Evolutionary conservation across 2,329 filamentous ascomycete genomes (phyloP), one percentile per base, ranked within the genome.

Genomic region (Cladophialophora carrionii): DNA sequence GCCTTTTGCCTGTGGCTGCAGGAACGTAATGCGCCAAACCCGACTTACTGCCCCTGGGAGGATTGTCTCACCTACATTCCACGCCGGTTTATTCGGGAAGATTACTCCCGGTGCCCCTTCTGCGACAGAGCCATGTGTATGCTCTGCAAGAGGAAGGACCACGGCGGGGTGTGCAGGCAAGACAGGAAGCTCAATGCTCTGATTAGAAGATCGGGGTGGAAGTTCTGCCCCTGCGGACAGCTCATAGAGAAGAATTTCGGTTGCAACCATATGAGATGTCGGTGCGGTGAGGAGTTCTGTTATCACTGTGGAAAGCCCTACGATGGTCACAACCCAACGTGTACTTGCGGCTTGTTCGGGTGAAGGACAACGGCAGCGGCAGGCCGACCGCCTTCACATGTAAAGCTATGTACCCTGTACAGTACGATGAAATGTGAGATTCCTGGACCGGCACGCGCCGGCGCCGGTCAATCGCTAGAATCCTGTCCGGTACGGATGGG

Each of bases 181-280:
- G 56, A 64, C 51, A 57, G 51, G 37, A 48, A 52, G 34, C 51
- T 57, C 4, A 53, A 64, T 31, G 37, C 51, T 17, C 31, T 66
- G 48, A 62, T 66, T 29, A 24, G 22, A 17, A 14, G 31, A 9
- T 55, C 31, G 32, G 55, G 65, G 14, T 69, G 67, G 67, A 69
- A 62, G 54, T 63, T 63, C 32, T 69, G 67, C 41, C 67, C 67
- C 4, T 69, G 67, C 41, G 57, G 61, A 37, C 65, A 68, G 37
- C 53, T 69, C 14, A 61, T 69, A 12, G 65, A 69, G 53, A 62
- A 53, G 34, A 66, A n/a, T 10, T 48, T 57, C 4, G 67, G 67
- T 2, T 69, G 67, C 51, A 53, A 64, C 43, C 62, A 65, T 46
- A 66, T 69, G 65, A 46, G 43, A 8, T 69, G 67, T 34, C n/a